phyloP scores from a whole-genome alignment of 768 basidiomycete genomes.

The Leccinum sublutescens region DNA sequence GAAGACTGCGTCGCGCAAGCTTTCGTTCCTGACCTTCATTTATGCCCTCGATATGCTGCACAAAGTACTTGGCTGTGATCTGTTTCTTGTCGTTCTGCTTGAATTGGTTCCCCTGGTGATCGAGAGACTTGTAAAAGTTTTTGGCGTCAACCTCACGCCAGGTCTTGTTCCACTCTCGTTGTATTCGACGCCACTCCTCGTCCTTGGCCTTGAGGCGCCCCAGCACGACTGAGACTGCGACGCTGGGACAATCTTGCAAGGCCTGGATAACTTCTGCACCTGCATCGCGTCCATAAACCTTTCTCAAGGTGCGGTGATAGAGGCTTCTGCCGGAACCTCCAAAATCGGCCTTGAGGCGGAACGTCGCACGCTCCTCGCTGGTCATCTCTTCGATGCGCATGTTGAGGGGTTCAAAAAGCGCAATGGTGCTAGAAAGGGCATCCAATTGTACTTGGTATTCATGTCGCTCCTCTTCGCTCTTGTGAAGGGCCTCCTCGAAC shows the following conservation, averaged over 20 bases:
- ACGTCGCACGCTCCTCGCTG: constrained; percentile 75
- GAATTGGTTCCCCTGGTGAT: constrained; percentile 94
- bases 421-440: constrained; percentile 85
- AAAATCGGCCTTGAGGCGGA: constrained; percentile 82
- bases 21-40: constrained; percentile 56
- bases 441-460: constrained; percentile 97
- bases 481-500: constrained; percentile 94
- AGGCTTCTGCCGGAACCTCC: constrained; percentile 86
- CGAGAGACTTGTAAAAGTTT: constrained; percentile 97
- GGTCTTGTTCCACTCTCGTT: constrained; percentile 93
- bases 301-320: constrained; percentile 92
- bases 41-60: constrained; percentile 71
- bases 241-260: constrained; percentile 86
- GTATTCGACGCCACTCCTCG: constrained; percentile 94
- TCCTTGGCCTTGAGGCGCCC: constrained; percentile 88
- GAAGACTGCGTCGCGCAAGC: constrained; percentile 26
- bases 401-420: constrained; percentile 84
- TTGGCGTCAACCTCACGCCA: constrained; percentile 97
- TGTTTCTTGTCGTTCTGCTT: constrained; percentile 95
- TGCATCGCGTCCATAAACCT: constrained; percentile 84
- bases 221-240: constrained; percentile 90
- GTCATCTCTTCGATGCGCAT: constrained; percentile 86
- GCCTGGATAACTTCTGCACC: constrained; percentile 77
- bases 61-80: constrained; percentile 81
- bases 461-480: constrained; percentile 96